Conservation (phyloP, 208 protist genomes). For the Crithidia brevicula region DNA sequence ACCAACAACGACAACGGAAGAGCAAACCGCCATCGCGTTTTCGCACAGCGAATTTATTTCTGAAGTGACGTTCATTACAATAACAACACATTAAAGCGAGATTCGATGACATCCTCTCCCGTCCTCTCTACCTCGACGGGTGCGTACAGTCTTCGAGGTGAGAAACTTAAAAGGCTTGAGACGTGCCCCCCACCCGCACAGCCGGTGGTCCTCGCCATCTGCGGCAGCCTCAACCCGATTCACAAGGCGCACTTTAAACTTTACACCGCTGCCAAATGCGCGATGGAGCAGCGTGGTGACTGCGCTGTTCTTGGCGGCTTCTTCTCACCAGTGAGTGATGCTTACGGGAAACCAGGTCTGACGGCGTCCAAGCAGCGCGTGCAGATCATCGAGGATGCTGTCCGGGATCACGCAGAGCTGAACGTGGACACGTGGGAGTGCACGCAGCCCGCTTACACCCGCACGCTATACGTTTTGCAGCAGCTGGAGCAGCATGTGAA, state of each 20-base stretch:
- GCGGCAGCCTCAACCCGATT: conserved; percentile 86
- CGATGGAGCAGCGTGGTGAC: conserved; percentile 11
- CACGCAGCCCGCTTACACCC: conserved; percentile 59
- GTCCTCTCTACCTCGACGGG: too few species aligned
- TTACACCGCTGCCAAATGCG: conserved; percentile 48
- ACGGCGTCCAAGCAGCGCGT: conserved; percentile 42
- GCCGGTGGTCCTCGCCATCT: conserved; percentile 65
- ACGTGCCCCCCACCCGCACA: background rate
- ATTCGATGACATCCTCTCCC: too few species aligned
- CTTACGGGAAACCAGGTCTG: conserved; percentile 78
- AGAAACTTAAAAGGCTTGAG: conserved; percentile 46
- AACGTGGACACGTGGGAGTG: conserved; percentile 82
- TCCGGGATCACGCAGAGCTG: conserved; percentile 49
- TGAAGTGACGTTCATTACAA: too few species aligned
- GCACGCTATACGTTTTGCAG: conserved; percentile 66
- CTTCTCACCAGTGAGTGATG: conserved; percentile 78
- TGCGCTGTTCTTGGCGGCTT: conserved; percentile 71
- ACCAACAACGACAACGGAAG: too few species aligned
- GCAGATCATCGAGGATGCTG: conserved; percentile 37
- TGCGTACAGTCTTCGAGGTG: conserved; percentile 10
- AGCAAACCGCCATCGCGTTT: too few species aligned
- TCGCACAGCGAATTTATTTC: too few species aligned
- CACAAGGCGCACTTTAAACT: conserved; percentile 75
- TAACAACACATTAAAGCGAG: too few species aligned
- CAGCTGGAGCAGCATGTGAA: conserved; percentile 62